Conservation (phyloP, 2,329 filamentous ascomycete species). For the Raffaelea ambrosiae region DNA sequence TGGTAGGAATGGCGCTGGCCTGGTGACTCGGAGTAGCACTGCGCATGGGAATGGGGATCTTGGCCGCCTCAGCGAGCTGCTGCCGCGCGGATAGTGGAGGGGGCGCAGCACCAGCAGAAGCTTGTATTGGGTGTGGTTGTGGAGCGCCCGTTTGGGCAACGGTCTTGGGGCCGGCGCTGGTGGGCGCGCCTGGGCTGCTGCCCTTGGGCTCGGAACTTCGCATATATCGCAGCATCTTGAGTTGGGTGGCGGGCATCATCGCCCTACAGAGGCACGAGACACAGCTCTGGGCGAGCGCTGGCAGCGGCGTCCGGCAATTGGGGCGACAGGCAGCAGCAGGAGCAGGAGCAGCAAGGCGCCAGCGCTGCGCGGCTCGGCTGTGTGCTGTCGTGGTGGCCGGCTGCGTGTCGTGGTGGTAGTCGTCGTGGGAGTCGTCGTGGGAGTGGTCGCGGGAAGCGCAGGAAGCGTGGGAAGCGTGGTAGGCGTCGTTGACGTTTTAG, state of each 20-base stretch:
- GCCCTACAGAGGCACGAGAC: constrained; percentile 5
- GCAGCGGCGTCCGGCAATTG: constrained; percentile 8
- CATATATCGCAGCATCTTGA: constrained; percentile 18
- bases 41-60: constrained; percentile 26
- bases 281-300: constrained; percentile 6
- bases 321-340: constrained; percentile 4
- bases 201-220: constrained; percentile 15
- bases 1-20: constrained; percentile 5
- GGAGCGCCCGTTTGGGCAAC: not conserved
- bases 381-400: too few relatives aligned
- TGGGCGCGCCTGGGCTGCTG: constrained; percentile 3
- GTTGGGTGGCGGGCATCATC: constrained; percentile 15
- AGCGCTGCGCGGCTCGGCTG: too few relatives aligned
- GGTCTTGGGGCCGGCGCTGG: constrained; percentile 7
- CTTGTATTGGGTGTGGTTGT: constrained; percentile 1
- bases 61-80: constrained; percentile 22
- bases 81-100: constrained; percentile 20
- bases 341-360: not conserved
- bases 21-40: constrained; percentile 18
- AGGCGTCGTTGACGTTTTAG: too few relatives aligned
- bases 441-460: too few relatives aligned
- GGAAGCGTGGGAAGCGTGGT: too few relatives aligned
- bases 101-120: constrained; percentile 17
- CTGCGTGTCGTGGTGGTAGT: too few relatives aligned
- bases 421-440: too few relatives aligned